Percentiles rank a stretch among this genome's conserved stretches.
Evolutionary conservation across 1,284 basidiomycete species (phyloP).

Genomic region (Testicularia cyperi): DNA sequence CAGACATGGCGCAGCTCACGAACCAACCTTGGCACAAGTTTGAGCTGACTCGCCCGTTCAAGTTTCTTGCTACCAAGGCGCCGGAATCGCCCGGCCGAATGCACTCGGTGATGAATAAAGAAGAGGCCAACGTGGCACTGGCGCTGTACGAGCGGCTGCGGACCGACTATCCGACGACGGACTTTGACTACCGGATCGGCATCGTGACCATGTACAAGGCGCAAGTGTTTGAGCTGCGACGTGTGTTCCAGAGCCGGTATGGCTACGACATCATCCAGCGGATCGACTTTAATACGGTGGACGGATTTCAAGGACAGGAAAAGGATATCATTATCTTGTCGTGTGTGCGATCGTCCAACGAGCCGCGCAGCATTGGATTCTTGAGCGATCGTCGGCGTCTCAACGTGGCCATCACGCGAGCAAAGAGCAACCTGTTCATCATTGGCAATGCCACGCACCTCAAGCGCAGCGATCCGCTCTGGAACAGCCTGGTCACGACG

Average conservation of each 20-base stretch:
- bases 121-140: constrained; percentile 77
- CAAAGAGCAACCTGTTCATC: constrained; percentile 89
- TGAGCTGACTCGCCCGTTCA: constrained; percentile 80
- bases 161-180: constrained; percentile 64
- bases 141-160: constrained; percentile 76
- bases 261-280: constrained; percentile 69
- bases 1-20: constrained; percentile 82
- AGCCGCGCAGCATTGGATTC: constrained; percentile 71
- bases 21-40: constrained; percentile 80
- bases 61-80: constrained; percentile 68
- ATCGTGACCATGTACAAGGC: constrained; percentile 94
- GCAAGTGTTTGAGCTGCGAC: constrained; percentile 77
- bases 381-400: constrained; percentile 52
- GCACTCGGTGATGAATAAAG: constrained; percentile 76
- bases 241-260: constrained; percentile 72
- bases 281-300: constrained; percentile 95
- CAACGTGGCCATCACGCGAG: constrained; percentile 94
- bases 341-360: constrained; percentile 80
- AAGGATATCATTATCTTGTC: constrained; percentile 99
- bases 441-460: constrained; percentile 85
- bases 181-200: constrained; percentile 79
- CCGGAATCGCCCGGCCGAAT: constrained; percentile 67
- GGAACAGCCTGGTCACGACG: constrained; percentile 39
- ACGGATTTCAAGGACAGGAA: constrained; percentile 98
- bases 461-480: constrained; percentile 68